Base-by-base conservation (phyloP, 768 basidiomycete species). In the Boletus rex-veris region DNA sequence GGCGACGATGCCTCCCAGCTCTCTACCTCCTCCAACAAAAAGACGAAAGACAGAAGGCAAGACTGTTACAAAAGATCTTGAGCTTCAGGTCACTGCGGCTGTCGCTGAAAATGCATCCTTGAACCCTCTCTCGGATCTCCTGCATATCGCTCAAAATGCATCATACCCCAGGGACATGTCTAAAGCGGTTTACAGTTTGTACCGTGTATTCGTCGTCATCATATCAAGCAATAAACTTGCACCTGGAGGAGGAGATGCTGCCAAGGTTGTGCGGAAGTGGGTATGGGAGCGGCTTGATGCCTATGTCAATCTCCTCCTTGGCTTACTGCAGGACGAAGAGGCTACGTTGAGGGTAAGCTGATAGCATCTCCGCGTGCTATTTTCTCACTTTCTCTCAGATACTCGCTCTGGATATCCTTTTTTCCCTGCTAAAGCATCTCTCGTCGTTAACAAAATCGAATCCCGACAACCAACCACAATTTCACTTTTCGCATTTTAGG, bases 121-220 rank as follows among this genome's bases (percentile, higher is more conserved):
- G 40, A 98, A 97, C 64, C 74, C 80, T 28, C 70, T 97, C 19
- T 81, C 85, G 12, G 88, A 92, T 67, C 82, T 97, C 8, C 67
- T 92, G 49, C 73, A 81, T 15, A 69, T 91, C 30, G 76, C 84
- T 1, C 68, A 75, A 30, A 67, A 73, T 16, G 67, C 77, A 2
- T 61, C 73, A 39, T 77, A 83, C 38, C 73, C 88, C 0, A 77
- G 78, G 58, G 77, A 81, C 28, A 79, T 83, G 14, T 88, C 80
- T 52, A 92, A 88, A 66, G 85, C 81, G 2, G 79, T 93, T 16
- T 96, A 92, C 71, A 86, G 92, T 1, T 68, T 89, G 6, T 94
- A 96, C 68, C 75, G 94, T 37, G 76, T 86, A 12, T 93, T 92
- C 65, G 81, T 88, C 9, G 60, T 78, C 19, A 71, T 90, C 35